Base-by-base conservation (phyloP, 75 land plant genomes). In the Selaginella moellendorffii region DNA sequence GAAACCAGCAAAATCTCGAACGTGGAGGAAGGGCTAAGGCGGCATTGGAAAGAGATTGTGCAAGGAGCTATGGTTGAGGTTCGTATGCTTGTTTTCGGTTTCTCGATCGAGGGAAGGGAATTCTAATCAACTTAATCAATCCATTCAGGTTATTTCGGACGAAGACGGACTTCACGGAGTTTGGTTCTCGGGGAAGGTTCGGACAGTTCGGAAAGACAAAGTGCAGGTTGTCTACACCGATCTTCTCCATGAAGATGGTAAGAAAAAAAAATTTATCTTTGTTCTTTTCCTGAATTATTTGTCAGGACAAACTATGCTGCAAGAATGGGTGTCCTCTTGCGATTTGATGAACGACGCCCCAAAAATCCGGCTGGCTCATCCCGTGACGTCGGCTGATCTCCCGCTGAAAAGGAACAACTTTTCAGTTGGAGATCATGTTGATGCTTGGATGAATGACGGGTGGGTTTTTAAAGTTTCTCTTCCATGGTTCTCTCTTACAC, bases 361-460 rank as follows among this genome's bases (percentile, higher is more conserved):
- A 0, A 81, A 76, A 66, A 66, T 86, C 52, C 83, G 99, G 1
- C 42, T 72, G 64, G 70, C 83, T 17, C 87, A 76, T 74, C 83
- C 87, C 1, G 61, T 76, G 58, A 76, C 76, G 56, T 67, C 63
- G 21, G 46, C 46, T 36, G 14, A 36, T 5, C 46, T 77, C 26
- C 86, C 80, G 31, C 54, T 74, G 59, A 84, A 74, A 18, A 75
- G 62, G 29, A 68, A 74, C 71, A 67, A 26, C 25, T 89, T 89
- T 87, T 74, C 81, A 51, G 79, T 82, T 61, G 96, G 99, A 54
- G 99, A 95, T 71, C 86, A 28, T 31, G 90, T 89, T 54, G 99
- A 95, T 84, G 99, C 81, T 17, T 86, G 80, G 80, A 73, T 84
- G 23, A 70, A 70, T 26, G 77, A 86, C 31, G 79, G 87, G 99